Conservation (phyloP, 1,139 yeast species). For the Lodderomyces metapsilosis region DNA sequence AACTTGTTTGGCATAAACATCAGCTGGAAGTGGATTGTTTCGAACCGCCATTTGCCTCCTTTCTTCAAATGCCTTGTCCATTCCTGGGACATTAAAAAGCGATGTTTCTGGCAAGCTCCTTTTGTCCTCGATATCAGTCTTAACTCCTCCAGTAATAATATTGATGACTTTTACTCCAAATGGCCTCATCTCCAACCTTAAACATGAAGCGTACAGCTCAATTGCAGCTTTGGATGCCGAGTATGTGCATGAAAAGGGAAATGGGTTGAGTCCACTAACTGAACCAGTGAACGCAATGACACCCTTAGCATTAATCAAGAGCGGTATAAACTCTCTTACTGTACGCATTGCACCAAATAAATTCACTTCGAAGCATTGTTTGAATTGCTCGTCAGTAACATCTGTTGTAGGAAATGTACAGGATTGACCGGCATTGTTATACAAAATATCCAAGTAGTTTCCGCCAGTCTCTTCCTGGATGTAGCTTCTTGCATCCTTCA, state of each 20-base stretch:
- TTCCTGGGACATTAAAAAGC: constrained; percentile 49
- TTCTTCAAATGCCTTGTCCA: constrained; percentile 45
- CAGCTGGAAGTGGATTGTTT: constrained; percentile 60
- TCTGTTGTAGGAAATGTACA: constrained; percentile 74
- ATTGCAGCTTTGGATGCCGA: constrained; percentile 76
- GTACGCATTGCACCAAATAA: constrained; percentile 67
- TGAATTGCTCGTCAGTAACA: constrained; percentile 55
- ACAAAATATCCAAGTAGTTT: constrained; percentile 39
- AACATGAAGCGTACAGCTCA: constrained; percentile 61
- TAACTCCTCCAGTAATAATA: constrained; percentile 52
- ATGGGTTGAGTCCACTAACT: constrained; percentile 61
- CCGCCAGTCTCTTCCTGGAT: constrained; percentile 37
- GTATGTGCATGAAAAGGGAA: constrained; percentile 71
- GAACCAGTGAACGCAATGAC: constrained; percentile 76
- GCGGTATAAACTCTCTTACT: constrained; percentile 56
- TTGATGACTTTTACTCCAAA: constrained; percentile 65
- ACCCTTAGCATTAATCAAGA: constrained; percentile 67
- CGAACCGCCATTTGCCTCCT: constrained; percentile 63
- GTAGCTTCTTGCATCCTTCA: constrained; percentile 41
- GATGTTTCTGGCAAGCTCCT: constrained; percentile 59
- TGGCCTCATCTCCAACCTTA: constrained; percentile 67
- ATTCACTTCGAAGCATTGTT: constrained; percentile 63
- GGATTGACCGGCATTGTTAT: constrained; percentile 61
- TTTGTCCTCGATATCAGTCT: constrained; percentile 57
- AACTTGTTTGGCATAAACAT: constrained; percentile 53